Base-by-base conservation (phyloP, 139 green algal genomes). In the Ulvella scutata region DNA sequence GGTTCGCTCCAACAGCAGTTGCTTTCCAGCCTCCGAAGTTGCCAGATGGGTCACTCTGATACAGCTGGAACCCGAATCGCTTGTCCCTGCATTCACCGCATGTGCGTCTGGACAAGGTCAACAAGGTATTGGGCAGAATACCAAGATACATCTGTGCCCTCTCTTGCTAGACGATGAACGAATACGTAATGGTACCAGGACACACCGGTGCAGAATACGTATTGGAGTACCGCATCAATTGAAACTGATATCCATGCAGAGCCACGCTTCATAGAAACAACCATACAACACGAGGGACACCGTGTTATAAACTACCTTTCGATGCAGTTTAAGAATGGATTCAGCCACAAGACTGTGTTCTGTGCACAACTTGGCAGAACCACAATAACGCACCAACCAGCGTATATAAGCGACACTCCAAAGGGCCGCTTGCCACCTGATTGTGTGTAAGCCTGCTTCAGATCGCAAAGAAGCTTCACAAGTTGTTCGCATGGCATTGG, bases 1-100 rank as follows among this genome's bases (percentile, higher is more conserved):
- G 85, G 74, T 96, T 96, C 26, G 86, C 92, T 43, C 94, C 94
- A 43, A 98, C 97, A 36, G 92, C 91, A 4, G 90, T 90, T 3
- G 94, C 95, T 82, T 98, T 97, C 95, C 95, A 99, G 23, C 94
- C 95, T 35, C 89, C 87, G 62, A 96, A 99, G 85, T 99, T 99
- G 59, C 95, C 95, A 36, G 79, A 90, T 35, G 95, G 95, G 77
- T 99, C 94, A 62, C 81, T 92, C 78, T 97, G 91, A 83, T 98
- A 98, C 28, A 99, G 87, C 88, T 99, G 95, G 83, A 97, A 99
- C 10, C 90, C 88, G 61, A 89, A 87, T 74, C 93, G 83, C 76
- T 94, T 85, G 79, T 99, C 94, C 90, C 90, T 94, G 78, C 35
- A 73, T 3, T 13, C 51, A 6, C 0, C n/a, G 31, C 31, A 34